phyloP scores from a whole-genome alignment of 2,329 filamentous ascomycete genomes.

The Xylariaceae sp. region DNA sequence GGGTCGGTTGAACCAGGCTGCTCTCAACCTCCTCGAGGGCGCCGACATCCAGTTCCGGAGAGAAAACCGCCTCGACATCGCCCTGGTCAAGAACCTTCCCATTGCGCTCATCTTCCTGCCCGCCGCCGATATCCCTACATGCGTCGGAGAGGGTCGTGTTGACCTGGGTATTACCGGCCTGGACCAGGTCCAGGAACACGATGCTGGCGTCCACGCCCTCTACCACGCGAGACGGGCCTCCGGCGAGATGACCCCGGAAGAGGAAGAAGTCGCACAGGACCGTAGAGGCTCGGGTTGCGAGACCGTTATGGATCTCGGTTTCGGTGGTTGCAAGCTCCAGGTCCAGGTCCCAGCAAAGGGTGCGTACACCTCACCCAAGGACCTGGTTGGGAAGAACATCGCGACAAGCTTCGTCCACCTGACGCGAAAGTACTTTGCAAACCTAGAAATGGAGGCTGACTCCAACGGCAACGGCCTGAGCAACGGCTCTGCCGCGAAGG shows the following conservation, averaged over 20 bases:
- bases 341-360: constrained; percentile 95
- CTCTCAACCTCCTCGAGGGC: constrained; percentile 85
- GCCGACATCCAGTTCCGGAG: constrained; percentile 95
- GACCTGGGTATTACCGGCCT: constrained; percentile 92
- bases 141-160: constrained; percentile 89
- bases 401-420: constrained; percentile 92
- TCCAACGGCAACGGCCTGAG: constrained; percentile 36
- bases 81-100: constrained; percentile 92
- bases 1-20: constrained; percentile 83
- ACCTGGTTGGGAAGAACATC: constrained; percentile 87
- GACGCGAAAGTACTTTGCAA: constrained; percentile 75
- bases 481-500: constrained; percentile 29
- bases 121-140: constrained; percentile 93
- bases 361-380: constrained; percentile 58
- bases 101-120: constrained; percentile 96
- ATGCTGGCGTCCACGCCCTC: constrained; percentile 53
- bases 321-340: constrained; percentile 87
- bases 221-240: constrained; percentile 46
- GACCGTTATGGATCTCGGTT: constrained; percentile 83
- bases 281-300: constrained; percentile 60
- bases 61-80: constrained; percentile 92
- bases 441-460: constrained; percentile 58
- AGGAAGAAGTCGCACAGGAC: constrained; percentile 39
- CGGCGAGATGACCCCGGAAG: constrained; percentile 38
- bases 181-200: constrained; percentile 90